These are phyloP conservation scores for Xylariaceae sp. DNA, from an alignment of 2,329 filamentous ascomycete species.

Conservation along the genomic window DNA sequence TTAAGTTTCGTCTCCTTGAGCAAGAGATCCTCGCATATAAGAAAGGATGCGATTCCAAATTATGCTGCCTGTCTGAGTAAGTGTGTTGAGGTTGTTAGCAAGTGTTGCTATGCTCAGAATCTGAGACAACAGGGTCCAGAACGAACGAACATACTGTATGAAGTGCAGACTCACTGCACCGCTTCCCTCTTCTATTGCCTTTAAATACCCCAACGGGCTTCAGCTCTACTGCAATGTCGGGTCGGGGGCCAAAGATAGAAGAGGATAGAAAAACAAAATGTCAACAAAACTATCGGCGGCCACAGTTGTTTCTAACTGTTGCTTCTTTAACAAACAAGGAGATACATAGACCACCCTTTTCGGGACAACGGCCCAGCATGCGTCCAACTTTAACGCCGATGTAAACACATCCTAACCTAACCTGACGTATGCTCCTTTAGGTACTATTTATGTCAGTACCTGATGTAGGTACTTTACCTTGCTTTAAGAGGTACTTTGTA, in stretches of 20 bases:
- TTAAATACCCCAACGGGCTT: too few relatives aligned
- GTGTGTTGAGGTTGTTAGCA: not conserved
- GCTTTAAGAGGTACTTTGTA: too few relatives aligned
- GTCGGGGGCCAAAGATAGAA: too few relatives aligned
- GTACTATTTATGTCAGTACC: conserved; percentile 6
- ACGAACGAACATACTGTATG: too few relatives aligned
- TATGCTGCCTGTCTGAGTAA: not conserved
- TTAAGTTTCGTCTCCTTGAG: not conserved
- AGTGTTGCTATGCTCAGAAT: not conserved
- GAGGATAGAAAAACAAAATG: too few relatives aligned
- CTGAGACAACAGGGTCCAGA: not conserved
- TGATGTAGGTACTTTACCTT: too few relatives aligned
- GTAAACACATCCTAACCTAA: conserved; percentile 2
- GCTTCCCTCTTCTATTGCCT: too few relatives aligned
- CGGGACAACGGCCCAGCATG: conserved; percentile 17
- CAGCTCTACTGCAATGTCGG: too few relatives aligned
- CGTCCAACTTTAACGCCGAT: conserved; percentile 12
- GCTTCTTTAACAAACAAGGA: conserved; percentile 1
- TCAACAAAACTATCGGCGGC: not conserved
- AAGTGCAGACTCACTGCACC: too few relatives aligned
- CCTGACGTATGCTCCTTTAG: conserved; percentile 1
- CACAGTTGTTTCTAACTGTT: conserved; percentile 8
- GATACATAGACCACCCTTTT: conserved; percentile 1
- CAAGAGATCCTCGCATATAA: not conserved
- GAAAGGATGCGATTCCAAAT: not conserved